Evolutionary conservation across 306 rosid species (phyloP), one percentile per base, ranked within the genome.

Genomic region (Lotus japonicus): DNA sequence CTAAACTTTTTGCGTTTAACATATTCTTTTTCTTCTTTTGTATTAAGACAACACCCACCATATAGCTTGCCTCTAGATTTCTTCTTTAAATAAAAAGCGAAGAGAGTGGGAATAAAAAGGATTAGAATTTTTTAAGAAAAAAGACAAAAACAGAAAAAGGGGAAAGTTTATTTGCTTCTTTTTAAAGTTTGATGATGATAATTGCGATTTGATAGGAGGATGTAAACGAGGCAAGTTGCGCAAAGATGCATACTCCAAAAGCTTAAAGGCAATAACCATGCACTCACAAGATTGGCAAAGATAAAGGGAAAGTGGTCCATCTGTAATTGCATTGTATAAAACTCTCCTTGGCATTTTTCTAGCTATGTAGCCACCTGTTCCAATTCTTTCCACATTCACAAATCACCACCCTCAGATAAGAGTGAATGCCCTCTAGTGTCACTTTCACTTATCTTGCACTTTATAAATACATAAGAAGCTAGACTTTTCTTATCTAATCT

Each of bases 401-500:
- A 35, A 70, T 69, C 19, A 21, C 53, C 45, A 31, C 14, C n/a
- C 39, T 61, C 2, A 14, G 48, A 77, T 58, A 38, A 71, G 64
- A 68, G 67, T 60, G 73, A 76, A 73, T 67, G 75, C 66, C 68
- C 68, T 36, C 31, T 71, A 19, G 5, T 59, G 72, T 79, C 82
- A 44, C 62, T 72, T 18, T 70, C 81, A 73, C 84, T 81, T 83
- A 77, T 77, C 74, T 72, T 11, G n/a, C 28, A 36, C 59, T 71
- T 68, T 86, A 48, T 61, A 31, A 62, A 50, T n/a, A 65, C 18
- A 21, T 35, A 9, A 53, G 58, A 44, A 55, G 26, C 70, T 62
- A 52, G 7, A 54, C 58, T 61, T 69, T 48, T 59, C 85, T 75
- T 77, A 87, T 81, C 83, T 76, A 50, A 85, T 76, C 62, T 76